phyloP scores from a whole-genome alignment of 345 rosid species.

The Eucalyptus curtisii region DNA sequence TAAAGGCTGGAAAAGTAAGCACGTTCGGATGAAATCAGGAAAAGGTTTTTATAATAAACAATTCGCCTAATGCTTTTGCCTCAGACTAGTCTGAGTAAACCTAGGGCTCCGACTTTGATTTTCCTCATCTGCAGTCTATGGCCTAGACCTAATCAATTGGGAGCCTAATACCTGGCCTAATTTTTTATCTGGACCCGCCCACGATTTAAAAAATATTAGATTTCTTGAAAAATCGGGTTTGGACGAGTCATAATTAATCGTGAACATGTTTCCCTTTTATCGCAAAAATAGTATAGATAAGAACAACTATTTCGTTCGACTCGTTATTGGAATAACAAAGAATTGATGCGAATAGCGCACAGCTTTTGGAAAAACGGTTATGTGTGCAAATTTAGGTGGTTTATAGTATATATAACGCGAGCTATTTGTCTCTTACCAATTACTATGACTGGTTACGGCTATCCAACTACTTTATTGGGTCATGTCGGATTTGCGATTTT shows the following conservation, averaged over 20 bases:
- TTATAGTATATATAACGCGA: background rate
- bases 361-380: background rate
- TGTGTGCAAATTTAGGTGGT: background rate
- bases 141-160: background rate
- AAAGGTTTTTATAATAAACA: background rate
- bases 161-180: background rate
- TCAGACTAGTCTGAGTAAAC: background rate
- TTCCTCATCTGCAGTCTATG: background rate
- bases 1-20: background rate
- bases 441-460: background rate
- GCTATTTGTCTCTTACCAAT: background rate
- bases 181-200: background rate
- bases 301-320: background rate
- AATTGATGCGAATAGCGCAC: background rate
- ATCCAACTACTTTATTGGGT: background rate
- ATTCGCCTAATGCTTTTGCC: background rate
- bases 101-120: background rate
- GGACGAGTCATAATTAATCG: background rate
- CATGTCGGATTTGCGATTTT: background rate
- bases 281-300: background rate
- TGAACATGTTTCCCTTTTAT: background rate
- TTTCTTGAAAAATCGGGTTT: background rate
- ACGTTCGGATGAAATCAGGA: background rate
- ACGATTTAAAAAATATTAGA: background rate
- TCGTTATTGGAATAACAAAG: background rate